Conservation (phyloP, 2,329 filamentous ascomycete genomes). For the Epichloe sp. region DNA sequence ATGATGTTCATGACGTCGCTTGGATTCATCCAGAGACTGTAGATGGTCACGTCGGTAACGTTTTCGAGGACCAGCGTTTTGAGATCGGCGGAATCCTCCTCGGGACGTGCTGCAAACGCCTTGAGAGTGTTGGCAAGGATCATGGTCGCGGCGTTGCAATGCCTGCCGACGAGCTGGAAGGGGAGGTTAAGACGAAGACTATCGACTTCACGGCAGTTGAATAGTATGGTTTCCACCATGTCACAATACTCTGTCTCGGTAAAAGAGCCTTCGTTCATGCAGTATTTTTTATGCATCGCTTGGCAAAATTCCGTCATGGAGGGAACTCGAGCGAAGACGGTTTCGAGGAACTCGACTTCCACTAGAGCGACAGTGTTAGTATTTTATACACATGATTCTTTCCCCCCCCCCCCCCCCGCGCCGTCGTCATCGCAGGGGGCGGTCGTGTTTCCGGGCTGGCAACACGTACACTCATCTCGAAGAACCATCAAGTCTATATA, state of each 20-base stretch:
- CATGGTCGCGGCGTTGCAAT: constrained; percentile 33
- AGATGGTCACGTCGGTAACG: constrained; percentile 33
- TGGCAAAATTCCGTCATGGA: constrained; percentile 32
- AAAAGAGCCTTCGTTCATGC: constrained; percentile 34
- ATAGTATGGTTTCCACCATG: constrained; percentile 28
- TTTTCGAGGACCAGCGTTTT: constrained; percentile 37
- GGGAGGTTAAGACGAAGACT: constrained; percentile 38
- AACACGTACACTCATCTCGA: constrained; percentile 33
- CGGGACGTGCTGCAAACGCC: constrained; percentile 30
- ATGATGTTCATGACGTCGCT: constrained; percentile 37
- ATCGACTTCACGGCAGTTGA: constrained; percentile 29
- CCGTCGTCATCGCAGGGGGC: too few species aligned
- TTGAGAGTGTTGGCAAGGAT: constrained; percentile 40
- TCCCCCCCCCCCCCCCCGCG: neutral
- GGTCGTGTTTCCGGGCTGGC: neutral
- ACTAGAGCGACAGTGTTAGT: constrained; percentile 19
- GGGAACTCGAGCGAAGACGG: constrained; percentile 31
- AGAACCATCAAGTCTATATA: constrained; percentile 40
- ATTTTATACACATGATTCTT: neutral
- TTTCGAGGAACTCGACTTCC: constrained; percentile 34
- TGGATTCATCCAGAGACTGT: constrained; percentile 37
- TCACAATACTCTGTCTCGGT: constrained; percentile 34
- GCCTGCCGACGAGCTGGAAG: constrained; percentile 33
- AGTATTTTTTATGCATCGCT: constrained; percentile 30
- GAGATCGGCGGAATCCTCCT: constrained; percentile 29